Base-by-base conservation (phyloP, 495 filamentous ascomycete genomes). In the Daldinia childiae region DNA sequence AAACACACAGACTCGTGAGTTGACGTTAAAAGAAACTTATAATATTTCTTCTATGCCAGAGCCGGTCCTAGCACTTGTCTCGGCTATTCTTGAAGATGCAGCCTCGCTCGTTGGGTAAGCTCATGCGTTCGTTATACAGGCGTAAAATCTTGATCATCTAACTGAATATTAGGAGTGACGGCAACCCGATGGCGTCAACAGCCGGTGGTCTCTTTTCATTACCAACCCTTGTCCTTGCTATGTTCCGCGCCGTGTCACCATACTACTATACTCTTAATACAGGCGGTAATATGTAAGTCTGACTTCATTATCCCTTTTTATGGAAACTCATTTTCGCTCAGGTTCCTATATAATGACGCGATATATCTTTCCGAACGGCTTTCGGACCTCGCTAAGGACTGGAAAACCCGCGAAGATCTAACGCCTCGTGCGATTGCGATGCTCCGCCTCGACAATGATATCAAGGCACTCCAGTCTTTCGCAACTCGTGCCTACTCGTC, bases 261-360 rank as follows among this genome's bases (percentile, higher is more conserved):
- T 88, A 89, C 9, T 93, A 92, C 76, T 99, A 99, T 79, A 78
- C 84, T 0, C 71, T 85, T 21, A 83, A 89, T 39, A 78, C 81
- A 19, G 87, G 89, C 27, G 93, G 93, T 4, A 92, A 91, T 73
- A 95, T 97, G 92, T 86, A 79, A 72, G 83, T 57, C 9, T 24
- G 2, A n/a, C 4, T 8, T n/a, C 11, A 36, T 1, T 19, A 56
- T 30, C 8, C 64, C 8, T 9, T 36, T 3, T 9, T 15, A n/a
- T 24, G 9, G 17, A n/a, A 50, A 39, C 56, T 72, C 71, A 73
- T 73, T 75, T 30, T 64, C 41, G 0, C 58, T 32, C 19, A 89
- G 87, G 86, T 93, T 91, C 69, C 85, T 97, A 48, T 99, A 98
- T 78, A 98, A 99, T 73, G 95, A 99, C 76, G 88, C 91, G 55